A percentile compares a stretch with the other conserved stretches of the same genome.
Conservation (phyloP, 2,329 filamentous ascomycete genomes). For the Dactylellina drechsleri region DNA sequence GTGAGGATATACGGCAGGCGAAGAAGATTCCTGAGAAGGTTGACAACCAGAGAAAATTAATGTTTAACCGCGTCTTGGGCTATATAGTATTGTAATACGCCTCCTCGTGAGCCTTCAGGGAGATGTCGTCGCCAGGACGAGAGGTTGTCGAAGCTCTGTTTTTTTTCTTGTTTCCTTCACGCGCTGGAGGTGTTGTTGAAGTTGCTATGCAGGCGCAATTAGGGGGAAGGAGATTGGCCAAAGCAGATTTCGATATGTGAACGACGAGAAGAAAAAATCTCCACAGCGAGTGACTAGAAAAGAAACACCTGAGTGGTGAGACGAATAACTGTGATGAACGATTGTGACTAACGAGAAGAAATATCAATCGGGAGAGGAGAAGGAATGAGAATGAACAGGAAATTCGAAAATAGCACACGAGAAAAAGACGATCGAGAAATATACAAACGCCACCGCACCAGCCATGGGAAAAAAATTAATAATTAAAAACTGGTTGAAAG, state of each 20-base stretch:
- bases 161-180: background rate
- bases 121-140: conserved; percentile 8
- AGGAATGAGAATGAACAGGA: background rate
- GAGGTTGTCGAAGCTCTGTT: background rate
- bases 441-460: background rate
- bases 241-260: conserved; percentile 2
- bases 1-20: background rate
- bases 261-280: background rate
- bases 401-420: conserved; percentile 2
- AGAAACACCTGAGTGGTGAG: no score
- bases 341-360: background rate
- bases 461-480: conserved; percentile 3
- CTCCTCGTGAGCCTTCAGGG: background rate
- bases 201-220: background rate
- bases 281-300: background rate
- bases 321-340: background rate
- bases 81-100: no score
- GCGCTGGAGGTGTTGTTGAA: background rate
- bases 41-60: no score
- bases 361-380: background rate
- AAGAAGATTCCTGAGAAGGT: no score
- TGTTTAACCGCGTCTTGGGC: no score
- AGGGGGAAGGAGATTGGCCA: background rate
- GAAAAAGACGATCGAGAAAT: conserved; percentile 5
- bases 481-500: background rate